These are phyloP conservation scores for Cyanidioschyzon merolae DNA, from an alignment of 23 red algal genomes.

Conservation along the genomic window DNA sequence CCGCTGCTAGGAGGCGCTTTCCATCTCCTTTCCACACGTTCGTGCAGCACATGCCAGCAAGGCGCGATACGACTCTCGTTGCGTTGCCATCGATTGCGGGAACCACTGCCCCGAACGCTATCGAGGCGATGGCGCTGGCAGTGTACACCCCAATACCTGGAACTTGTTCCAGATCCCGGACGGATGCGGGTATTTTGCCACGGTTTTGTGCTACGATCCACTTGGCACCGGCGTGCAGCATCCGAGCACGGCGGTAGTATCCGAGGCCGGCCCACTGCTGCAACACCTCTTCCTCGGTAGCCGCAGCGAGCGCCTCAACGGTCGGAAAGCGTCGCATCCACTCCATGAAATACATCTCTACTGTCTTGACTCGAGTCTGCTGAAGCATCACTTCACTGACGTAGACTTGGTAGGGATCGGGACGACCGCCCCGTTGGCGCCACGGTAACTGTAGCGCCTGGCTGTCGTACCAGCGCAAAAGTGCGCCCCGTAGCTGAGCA, in stretches of 20 bases:
- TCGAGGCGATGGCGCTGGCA: slow-evolving; percentile 71
- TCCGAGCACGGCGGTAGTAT: slow-evolving; percentile 73
- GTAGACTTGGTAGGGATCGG: slow-evolving; percentile 75
- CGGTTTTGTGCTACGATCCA: slow-evolving; percentile 29
- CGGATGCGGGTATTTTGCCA: slow-evolving; percentile 36
- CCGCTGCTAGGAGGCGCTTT: background rate
- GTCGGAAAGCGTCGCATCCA: slow-evolving; percentile 74
- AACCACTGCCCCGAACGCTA: slow-evolving; percentile 58
- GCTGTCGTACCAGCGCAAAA: slow-evolving; percentile 25
- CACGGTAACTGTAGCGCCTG: slow-evolving; percentile 5
- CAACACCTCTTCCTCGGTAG: slow-evolving; percentile 45
- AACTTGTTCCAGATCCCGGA: slow-evolving; percentile 29
- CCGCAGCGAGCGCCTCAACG: slow-evolving; percentile 41
- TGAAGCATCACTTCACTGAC: slow-evolving; percentile 95
- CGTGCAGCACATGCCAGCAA: slow-evolving; percentile 19
- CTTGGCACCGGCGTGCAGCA: slow-evolving; percentile 55
- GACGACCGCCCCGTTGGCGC: slow-evolving; percentile 16
- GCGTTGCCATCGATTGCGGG: slow-evolving; percentile 90
- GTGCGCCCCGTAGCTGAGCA: background rate
- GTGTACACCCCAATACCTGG: slow-evolving; percentile 79
- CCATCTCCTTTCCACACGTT: background rate
- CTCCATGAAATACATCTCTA: slow-evolving; percentile 46
- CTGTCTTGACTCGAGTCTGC: slow-evolving; percentile 69
- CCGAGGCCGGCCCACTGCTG: slow-evolving; percentile 87
- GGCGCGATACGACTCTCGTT: slow-evolving; percentile 47